phyloP scores from a whole-genome alignment of 192 early-diverging fungal species.

The Dissophora ornata region DNA sequence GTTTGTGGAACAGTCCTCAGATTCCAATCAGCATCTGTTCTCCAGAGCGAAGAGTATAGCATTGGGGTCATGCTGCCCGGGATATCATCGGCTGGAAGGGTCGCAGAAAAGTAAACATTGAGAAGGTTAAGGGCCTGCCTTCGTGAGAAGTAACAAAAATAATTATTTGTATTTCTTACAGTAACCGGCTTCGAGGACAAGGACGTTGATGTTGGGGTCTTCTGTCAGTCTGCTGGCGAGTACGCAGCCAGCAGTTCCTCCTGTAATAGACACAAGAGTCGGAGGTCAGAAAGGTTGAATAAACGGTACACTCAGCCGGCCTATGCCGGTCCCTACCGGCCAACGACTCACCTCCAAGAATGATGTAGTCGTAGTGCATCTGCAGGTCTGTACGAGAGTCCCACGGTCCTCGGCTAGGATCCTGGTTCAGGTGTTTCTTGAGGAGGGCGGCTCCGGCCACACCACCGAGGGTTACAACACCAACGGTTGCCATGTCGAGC shows the following conservation, averaged over 20 bases:
- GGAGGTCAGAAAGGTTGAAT: too few species aligned
- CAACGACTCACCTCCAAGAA: slow-evolving; percentile 39
- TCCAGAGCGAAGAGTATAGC: background rate
- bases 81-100: slow-evolving; percentile 15
- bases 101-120: background rate
- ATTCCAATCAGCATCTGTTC: slow-evolving; percentile 31
- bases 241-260: slow-evolving; percentile 53
- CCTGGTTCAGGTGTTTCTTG: slow-evolving; percentile 27
- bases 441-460: slow-evolving; percentile 14
- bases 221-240: slow-evolving; percentile 49
- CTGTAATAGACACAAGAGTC: too few species aligned
- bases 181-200: slow-evolving; percentile 44
- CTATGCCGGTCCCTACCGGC: too few species aligned
- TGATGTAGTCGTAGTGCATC: slow-evolving; percentile 36
- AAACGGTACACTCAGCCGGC: too few species aligned
- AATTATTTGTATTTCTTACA: slow-evolving; percentile 10
- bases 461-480: slow-evolving; percentile 11
- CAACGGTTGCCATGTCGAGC: slow-evolving; percentile 15
- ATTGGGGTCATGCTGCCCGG: slow-evolving; percentile 30
- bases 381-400: slow-evolving; percentile 10
- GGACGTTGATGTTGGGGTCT: slow-evolving; percentile 33
- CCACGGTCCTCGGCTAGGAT: slow-evolving; percentile 39
- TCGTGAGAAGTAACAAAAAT: background rate
- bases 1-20: slow-evolving; percentile 27
- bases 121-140: background rate